A percentile compares a stretch with the other conserved stretches of the same genome.
phyloP scores from a whole-genome alignment of 306 rosid species.

The Amphicarpaea edgeworthii region DNA sequence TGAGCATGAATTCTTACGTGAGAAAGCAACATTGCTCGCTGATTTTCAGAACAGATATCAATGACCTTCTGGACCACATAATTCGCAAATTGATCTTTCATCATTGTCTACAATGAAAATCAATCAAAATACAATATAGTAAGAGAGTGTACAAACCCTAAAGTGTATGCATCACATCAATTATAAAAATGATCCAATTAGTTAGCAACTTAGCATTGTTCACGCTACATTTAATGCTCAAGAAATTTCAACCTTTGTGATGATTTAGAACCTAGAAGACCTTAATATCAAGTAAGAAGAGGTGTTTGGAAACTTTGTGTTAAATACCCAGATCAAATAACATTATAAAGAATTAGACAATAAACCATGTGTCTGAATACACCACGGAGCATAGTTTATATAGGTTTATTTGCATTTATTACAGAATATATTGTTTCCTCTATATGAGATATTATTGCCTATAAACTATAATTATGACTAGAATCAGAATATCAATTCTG shows the following conservation, averaged over 20 bases:
- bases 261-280: background rate
- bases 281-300: background rate
- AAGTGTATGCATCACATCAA: background rate
- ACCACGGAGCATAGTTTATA: too few relatives aligned
- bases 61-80: slow-evolving; percentile 69
- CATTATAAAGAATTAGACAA: too few relatives aligned
- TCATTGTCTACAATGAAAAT: slow-evolving; percentile 56
- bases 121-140: slow-evolving; percentile 19
- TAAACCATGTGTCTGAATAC: too few relatives aligned
- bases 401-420: too few relatives aligned
- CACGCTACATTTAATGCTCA: background rate
- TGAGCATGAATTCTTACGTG: slow-evolving; percentile 59
- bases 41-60: slow-evolving; percentile 62
- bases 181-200: slow-evolving; percentile 16
- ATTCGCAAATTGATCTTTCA: slow-evolving; percentile 64
- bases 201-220: background rate
- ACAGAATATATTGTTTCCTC: too few relatives aligned
- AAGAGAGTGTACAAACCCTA: slow-evolving; percentile 22
- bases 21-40: slow-evolving; percentile 51
- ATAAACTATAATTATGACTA: too few relatives aligned
- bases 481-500: too few relatives aligned
- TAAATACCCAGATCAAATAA: too few relatives aligned
- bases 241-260: background rate
- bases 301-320: background rate
- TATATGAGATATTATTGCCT: too few relatives aligned